Evolutionary conservation across 2,329 filamentous ascomycete genomes (phyloP), one percentile per base, ranked within the genome.

Genomic region (Pyrenophora tritici-repentis): DNA sequence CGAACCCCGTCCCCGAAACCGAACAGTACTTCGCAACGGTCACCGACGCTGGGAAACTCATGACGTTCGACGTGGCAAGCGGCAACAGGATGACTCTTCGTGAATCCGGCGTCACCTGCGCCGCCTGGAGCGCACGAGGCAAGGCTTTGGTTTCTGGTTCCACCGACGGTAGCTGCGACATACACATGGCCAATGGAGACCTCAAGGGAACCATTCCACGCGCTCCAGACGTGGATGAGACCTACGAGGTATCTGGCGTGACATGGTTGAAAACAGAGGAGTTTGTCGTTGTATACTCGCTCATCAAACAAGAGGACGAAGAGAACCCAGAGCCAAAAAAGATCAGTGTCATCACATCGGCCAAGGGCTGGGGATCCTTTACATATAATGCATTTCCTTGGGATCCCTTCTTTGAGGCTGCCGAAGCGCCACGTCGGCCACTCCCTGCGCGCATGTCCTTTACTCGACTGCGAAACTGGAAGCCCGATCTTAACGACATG

Each of bases 71-170:
- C 71, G 73, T 99, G 64, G 64, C 79, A 16, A 85, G 84, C 58
- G 90, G 89, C 0, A 55, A 55, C 29, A 61, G 49, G 3, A 56
- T 53, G 12, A 81, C 78, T 65, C 77, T 86, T 1, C 78, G 96
- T 57, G 90, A 87, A 65, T 79, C 83, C 22, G 86, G 88, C 40
- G 92, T 96, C 22, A 91, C 87, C 68, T 94, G 89, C 65, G 83
- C 90, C 5, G 87, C 89, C 48, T 99, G 95, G 94, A 99, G 94
- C 72, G 88, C 85, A 54, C 90, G 87, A 70, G 94, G 94, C 39
- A 99, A 96, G 72, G 93, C 97, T 70, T 79, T 99, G 36, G 87
- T 96, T 37, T 92, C 90, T 60, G 94, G 95, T 13, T 79, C 94
- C 62, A 86, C 81, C 6, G 85, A 97, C 73, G 94, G 94, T 50